Evolutionary conservation across 2,329 filamentous ascomycete genomes (phyloP), one percentile per base, ranked within the genome.

Genomic region (Apiospora kogelbergensis): DNA sequence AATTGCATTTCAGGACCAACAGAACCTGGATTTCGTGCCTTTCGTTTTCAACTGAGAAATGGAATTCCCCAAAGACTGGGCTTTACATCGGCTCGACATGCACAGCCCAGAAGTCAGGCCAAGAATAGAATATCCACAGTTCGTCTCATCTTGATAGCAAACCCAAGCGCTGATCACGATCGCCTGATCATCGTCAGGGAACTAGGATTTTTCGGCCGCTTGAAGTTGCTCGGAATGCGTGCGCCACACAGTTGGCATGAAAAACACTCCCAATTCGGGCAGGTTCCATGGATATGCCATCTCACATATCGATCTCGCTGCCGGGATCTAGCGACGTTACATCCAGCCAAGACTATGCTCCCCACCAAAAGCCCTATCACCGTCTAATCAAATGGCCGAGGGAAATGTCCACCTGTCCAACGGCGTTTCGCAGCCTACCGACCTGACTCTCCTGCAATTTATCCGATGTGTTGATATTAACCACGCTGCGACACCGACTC

Each of bases 381-480:
- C 53, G 53, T 60, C 53, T 60, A 37, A 60, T 60, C 53, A 60
- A 9, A 6, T n/a, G 30, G 9, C 53, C 17, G 3, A 37, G 9
- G 20, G 17, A 22, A 2, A n/a, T 3, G 1, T 11, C 30, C 26
- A 9, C 48, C 48, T 15, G 7, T 20, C 48, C 15, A 57, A 57
- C 48, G 17, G 6, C 17, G 48, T 57, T 57, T 57, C 48, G 24
- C 26, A 30, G 6, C 26, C 26, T 33, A 33, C 15, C 48, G 33
- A 7, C 24, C 48, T 20, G 20, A 17, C 22, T 33, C 26, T 57
- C 48, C 53, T 60, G 53, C 30, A 60, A 37, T 60, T 60, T 60
- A 37, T 22, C 53, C 53, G 53, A 60, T n/a, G 53, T 60, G 20
- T 30, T 60, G 53, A 60, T 60, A 60, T 60, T 60, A 60, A 60